phyloP scores from a whole-genome alignment of 306 rosid genomes.

The Cicer cuneatum region DNA sequence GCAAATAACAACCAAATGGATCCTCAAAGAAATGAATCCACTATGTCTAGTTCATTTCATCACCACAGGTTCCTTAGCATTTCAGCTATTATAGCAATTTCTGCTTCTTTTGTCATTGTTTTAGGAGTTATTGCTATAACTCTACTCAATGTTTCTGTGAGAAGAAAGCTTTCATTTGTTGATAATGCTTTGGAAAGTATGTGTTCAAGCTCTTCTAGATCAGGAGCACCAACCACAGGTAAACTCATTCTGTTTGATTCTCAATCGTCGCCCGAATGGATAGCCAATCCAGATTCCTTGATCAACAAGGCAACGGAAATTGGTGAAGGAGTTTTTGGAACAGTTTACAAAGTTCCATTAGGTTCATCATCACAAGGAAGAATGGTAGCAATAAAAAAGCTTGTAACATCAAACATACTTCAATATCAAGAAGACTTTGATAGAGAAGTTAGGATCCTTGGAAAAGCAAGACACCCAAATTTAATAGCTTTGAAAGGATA shows the following conservation, averaged over 20 bases:
- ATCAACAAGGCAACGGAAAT: slow-evolving; percentile 82
- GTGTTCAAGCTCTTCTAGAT: slow-evolving; percentile 82
- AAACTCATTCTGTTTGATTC: slow-evolving; percentile 79
- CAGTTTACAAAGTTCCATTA: slow-evolving; percentile 74
- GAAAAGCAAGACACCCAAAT: slow-evolving; percentile 76
- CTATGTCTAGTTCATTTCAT: slow-evolving; percentile 34
- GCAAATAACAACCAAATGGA: slow-evolving; percentile 65
- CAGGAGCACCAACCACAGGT: slow-evolving; percentile 68
- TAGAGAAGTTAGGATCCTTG: slow-evolving; percentile 71
- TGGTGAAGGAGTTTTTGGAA: slow-evolving; percentile 90
- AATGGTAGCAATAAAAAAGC: slow-evolving; percentile 75
- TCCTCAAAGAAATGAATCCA: slow-evolving; percentile 49
- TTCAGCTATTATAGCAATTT: slow-evolving; percentile 81
- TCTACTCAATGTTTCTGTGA: slow-evolving; percentile 71
- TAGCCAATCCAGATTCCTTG: slow-evolving; percentile 62
- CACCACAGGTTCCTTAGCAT: slow-evolving; percentile 77
- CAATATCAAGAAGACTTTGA: slow-evolving; percentile 77
- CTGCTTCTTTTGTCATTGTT: slow-evolving; percentile 69
- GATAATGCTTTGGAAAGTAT: slow-evolving; percentile 88
- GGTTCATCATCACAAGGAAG: slow-evolving; percentile 63
- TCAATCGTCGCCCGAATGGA: slow-evolving; percentile 50
- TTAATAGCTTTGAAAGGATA: slow-evolving; percentile 70
- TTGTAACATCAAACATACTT: slow-evolving; percentile 64
- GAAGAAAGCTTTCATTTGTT: slow-evolving; percentile 70
- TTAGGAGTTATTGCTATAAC: slow-evolving; percentile 75